Conservation (phyloP, 2,329 filamentous ascomycete species). For the Venturia pyrina region DNA sequence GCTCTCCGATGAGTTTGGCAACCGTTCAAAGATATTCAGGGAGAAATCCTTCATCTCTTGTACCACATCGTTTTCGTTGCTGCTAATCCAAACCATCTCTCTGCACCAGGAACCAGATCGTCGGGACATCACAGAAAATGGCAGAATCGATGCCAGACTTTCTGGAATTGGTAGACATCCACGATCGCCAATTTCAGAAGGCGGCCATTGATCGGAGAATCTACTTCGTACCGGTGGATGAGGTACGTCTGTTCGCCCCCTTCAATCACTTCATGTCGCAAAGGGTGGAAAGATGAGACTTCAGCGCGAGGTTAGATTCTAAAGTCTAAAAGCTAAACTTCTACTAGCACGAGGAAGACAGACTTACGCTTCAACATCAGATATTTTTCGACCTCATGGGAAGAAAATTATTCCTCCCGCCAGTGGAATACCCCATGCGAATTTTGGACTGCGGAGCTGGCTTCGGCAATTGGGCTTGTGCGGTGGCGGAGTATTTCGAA, state of each 20-base stretch:
- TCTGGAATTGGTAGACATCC: constrained; percentile 20
- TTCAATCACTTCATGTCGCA: not conserved
- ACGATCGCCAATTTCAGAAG: constrained; percentile 30
- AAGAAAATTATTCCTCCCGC: constrained; percentile 21
- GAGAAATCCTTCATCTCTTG: not conserved
- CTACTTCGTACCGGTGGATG: constrained; percentile 30
- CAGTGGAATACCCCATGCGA: constrained; percentile 22
- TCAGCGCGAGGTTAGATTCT: not conserved
- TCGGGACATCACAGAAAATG: constrained; percentile 5
- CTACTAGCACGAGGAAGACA: constrained; percentile 26
- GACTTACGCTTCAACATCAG: constrained; percentile 25
- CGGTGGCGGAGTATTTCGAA: constrained; percentile 27
- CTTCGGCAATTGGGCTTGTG: constrained; percentile 27
- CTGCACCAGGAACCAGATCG: not conserved
- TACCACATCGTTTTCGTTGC: not conserved
- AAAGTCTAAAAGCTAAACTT: constrained; percentile 14
- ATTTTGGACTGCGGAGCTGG: constrained; percentile 32
- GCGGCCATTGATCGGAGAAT: constrained; percentile 27
- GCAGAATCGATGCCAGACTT: constrained; percentile 11
- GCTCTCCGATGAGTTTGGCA: not conserved
- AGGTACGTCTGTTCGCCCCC: constrained; percentile 18
- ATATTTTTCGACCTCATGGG: constrained; percentile 23
- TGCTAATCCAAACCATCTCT: not conserved
- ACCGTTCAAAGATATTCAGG: not conserved
- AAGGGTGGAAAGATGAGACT: not conserved